Conservation (phyloP, 768 basidiomycete species). For the Macrolepiota dolichaula region DNA sequence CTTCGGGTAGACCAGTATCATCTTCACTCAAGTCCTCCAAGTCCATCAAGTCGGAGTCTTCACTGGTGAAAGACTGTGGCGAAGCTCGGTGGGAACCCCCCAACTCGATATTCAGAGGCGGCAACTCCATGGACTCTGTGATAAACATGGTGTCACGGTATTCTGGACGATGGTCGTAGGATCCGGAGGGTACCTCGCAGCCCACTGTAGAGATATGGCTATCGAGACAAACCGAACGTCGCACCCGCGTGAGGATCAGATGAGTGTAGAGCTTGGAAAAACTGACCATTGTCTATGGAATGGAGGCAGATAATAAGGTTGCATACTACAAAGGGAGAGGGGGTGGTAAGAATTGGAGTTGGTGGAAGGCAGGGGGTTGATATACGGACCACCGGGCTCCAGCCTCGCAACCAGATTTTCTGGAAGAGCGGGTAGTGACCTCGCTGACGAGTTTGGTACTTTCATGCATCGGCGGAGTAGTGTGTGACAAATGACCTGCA, state of each 20-base stretch:
- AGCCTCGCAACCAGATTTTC: background rate
- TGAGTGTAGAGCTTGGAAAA: background rate
- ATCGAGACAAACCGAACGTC: background rate
- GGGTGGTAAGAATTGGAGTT: background rate
- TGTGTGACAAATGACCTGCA: background rate
- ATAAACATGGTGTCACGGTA: background rate
- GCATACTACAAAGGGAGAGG: background rate
- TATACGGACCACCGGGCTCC: background rate
- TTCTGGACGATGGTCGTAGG: background rate
- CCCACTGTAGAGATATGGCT: background rate
- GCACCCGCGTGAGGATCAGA: background rate
- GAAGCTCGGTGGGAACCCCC: background rate
- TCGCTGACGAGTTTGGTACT: background rate
- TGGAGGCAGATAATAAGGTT: background rate
- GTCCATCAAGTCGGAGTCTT: background rate
- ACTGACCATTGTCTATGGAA: constrained; percentile 4
- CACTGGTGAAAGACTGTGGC: background rate
- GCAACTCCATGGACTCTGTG: background rate
- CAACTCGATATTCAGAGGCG: background rate
- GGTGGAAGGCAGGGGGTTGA: background rate
- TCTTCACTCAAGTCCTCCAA: background rate
- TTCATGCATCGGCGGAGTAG: constrained; percentile 8
- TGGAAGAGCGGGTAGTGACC: background rate
- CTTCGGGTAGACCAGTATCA: background rate
- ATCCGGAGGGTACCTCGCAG: background rate